Evolutionary conservation across 345 rosid species (phyloP), one percentile per base, ranked within the genome.

Genomic region (Zanthoxylum bungeanum): DNA sequence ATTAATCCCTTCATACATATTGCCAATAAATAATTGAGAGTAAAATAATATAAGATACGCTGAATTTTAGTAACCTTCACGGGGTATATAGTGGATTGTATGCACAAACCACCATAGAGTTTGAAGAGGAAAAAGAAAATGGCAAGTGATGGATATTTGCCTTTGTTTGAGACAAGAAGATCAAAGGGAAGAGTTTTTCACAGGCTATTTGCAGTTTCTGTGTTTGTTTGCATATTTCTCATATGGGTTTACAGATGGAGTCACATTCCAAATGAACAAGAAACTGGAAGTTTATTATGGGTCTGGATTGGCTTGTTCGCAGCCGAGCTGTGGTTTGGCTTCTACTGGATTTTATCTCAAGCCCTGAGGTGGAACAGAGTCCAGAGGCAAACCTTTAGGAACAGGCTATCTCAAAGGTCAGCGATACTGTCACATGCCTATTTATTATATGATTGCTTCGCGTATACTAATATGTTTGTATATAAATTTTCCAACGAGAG

Each of bases 261-360:
- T n/a, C 73, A 75, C 53, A 4, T 66, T 9, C 83, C 85, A 9
- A 67, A 19, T n/a, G 33, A 69, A 17, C 30, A 66, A 6, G 76
- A 66, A 40, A n/a, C 24, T 52, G 78, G 69, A 19, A 77, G 81
- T 55, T 44, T 44, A 14, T 44, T 14, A 14, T 82, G 79, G 87
- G 82, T 56, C 58, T 88, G 92, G 90, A 0, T 79, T 36, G 90
- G 88, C 8, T 34, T 86, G 82, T 63, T 85, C 22, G 70, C 69
- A 8, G 76, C 92, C 2, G 92, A 88, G 71, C 66, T 86, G 1
- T 81, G 82, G 85, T 86, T 88, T 27, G 85, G 88, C 44, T 52
- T 82, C 22, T 84, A 80, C 51, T 88, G 90, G 92, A 4, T 84
- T 61, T 17, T 80, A 27, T 77, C 76, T 46, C 88, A 82, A 60